These are phyloP conservation scores for Circinella umbellata DNA, from an alignment of 371 early-diverging fungal species.

Conservation along the genomic window DNA sequence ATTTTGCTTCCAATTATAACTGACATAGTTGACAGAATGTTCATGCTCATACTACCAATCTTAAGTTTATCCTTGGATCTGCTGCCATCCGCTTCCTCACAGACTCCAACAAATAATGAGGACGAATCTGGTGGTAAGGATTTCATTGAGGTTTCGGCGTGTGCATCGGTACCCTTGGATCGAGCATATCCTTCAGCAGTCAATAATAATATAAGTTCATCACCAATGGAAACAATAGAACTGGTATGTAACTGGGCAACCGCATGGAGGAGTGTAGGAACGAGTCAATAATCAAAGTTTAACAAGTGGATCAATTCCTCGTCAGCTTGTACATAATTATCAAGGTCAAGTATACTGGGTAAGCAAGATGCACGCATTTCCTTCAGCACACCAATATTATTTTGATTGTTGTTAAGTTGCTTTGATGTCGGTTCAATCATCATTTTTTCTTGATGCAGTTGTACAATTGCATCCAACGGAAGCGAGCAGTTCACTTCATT, in stretches of 20 bases:
- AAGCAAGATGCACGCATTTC: no score
- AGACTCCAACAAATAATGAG: constrained; percentile 11
- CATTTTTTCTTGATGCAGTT: no score
- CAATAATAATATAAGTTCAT: constrained; percentile 4
- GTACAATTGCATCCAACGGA: no score
- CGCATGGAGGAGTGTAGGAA: background rate
- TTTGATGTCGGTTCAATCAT: no score
- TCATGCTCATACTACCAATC: constrained; percentile 10
- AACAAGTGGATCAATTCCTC: no score
- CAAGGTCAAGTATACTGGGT: no score
- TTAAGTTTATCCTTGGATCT: constrained; percentile 10
- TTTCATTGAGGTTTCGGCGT: constrained; percentile 7
- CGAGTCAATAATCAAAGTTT: no score
- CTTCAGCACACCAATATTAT: no score
- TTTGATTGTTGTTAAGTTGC: no score
- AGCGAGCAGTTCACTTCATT: no score
- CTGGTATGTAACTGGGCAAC: constrained; percentile 6
- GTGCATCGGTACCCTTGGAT: constrained; percentile 2
- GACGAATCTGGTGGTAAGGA: background rate
- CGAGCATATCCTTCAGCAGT: constrained; percentile 7
- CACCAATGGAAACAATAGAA: background rate
- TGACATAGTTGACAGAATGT: constrained; percentile 9
- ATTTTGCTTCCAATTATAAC: no score
- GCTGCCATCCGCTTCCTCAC: constrained; percentile 11
- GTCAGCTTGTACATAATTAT: no score